Evolutionary conservation across 345 rosid genomes (phyloP), one percentile per base, ranked within the genome.

Genomic region (Eucalyptus paniculata): DNA sequence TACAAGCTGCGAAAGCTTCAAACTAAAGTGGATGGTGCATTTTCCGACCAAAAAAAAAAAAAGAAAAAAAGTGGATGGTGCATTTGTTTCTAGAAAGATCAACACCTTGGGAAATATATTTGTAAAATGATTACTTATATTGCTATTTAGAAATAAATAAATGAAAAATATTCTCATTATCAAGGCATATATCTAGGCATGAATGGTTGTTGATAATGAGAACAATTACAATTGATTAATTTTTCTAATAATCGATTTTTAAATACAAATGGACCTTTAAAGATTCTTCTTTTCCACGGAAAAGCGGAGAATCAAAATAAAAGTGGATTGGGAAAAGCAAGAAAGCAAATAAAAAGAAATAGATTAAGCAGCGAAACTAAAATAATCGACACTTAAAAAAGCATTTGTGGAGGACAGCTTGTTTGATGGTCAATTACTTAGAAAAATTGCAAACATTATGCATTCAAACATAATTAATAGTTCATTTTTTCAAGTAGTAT

Each of bases 111-210:
- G 37, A 65, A 65, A 65, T 65, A n/a, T 65, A 15, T 65, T 65
- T 14, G 3, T n/a, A 65, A n/a, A 7, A n/a, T 15, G 19, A 65
- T 65, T 65, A 30, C 77, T 65, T 65, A 2, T 65, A 65, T 65
- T 65, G 19, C 18, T 65, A 0, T 7, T 14, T 30, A n/a, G 15
- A n/a, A 65, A 65, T n/a, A 8, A 65, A 65, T 7, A 6, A 2
- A 30, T 14, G 8, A 62, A 62, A 13, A 62, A 12, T 26, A 60
- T 60, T 26, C 15, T 26, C 67, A 26, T 60, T 30, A 30, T 30
- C 69, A 30, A 62, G 9, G 5, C 10, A 65, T n/a, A 65, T 65
- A 65, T 65, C 17, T 65, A n/a, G 40, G 21, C 77, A 65, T 65
- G 37, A n/a, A 65, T 16, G 40, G 77, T n/a, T 65, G 37, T 65